A percentile compares a stretch with the other conserved stretches of the same genome.
phyloP scores from a whole-genome alignment of 73 alveolate species.

The Tetrahymena malaccensis region DNA sequence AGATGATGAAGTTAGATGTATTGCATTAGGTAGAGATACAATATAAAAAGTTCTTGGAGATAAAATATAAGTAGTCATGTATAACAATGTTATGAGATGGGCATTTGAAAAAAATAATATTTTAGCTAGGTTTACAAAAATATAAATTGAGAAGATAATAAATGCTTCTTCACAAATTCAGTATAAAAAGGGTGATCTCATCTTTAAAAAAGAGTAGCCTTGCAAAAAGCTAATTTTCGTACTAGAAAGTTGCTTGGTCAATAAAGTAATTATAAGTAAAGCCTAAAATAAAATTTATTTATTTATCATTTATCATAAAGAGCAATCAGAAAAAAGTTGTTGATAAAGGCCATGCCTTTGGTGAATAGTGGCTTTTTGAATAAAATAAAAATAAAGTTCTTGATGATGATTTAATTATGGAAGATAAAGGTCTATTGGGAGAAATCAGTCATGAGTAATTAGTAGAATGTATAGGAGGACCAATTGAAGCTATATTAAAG shows the following conservation, averaged over 20 bases:
- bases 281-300: neutral
- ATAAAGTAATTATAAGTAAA: neutral
- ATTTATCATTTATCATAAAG: neutral
- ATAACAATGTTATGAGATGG: slow-evolving; percentile 37
- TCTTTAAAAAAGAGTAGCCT: neutral
- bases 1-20: slow-evolving; percentile 34
- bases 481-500: slow-evolving; percentile 9
- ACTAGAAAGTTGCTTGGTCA: slow-evolving; percentile 13
- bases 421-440: slow-evolving; percentile 17
- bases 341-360: slow-evolving; percentile 19
- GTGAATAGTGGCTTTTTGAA: neutral
- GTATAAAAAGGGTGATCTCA: slow-evolving; percentile 5
- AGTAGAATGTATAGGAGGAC: slow-evolving; percentile 19
- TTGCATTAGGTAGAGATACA: slow-evolving; percentile 36
- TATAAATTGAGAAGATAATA: slow-evolving; percentile 9
- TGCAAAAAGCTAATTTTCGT: neutral
- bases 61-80: slow-evolving; percentile 21
- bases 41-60: slow-evolving; percentile 23
- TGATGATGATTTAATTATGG: slow-evolving; percentile 9
- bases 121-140: slow-evolving; percentile 5
- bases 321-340: slow-evolving; percentile 6
- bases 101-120: slow-evolving; percentile 19
- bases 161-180: neutral
- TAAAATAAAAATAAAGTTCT: neutral
- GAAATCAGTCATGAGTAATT: neutral